Conservation (phyloP, 345 rosid species). For the Excoecaria cochinchinensis region DNA sequence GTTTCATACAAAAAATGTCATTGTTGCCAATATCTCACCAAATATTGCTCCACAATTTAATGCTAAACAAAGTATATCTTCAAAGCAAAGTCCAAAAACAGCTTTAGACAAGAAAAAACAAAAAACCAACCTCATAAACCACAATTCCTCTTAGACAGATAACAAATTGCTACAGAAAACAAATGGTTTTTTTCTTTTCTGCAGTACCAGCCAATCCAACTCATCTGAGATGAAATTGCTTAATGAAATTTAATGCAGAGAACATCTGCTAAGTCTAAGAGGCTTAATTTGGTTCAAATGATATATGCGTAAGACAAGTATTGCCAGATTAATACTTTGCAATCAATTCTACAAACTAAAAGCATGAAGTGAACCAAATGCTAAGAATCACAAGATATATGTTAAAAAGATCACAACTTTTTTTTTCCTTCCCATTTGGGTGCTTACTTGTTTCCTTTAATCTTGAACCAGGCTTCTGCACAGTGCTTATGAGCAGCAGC, state of each 20-base stretch:
- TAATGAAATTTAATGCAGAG: background rate
- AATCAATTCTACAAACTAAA: background rate
- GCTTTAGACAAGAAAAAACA: background rate
- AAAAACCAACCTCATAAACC: background rate
- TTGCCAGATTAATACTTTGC: background rate
- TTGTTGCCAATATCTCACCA: constrained; percentile 14
- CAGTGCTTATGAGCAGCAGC: constrained; percentile 38
- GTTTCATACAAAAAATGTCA: background rate
- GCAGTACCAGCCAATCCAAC: background rate
- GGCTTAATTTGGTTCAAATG: background rate
- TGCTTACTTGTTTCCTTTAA: constrained; percentile 35
- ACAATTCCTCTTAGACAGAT: background rate
- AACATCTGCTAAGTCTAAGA: background rate
- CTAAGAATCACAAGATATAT: background rate
- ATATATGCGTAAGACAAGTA: too few relatives aligned
- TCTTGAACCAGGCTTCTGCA: constrained; percentile 39
- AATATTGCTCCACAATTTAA: constrained; percentile 1
- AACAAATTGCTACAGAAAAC: background rate
- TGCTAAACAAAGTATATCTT: background rate
- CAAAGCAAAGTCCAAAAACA: background rate
- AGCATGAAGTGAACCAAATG: background rate
- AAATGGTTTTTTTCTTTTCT: background rate
- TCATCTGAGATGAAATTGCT: too few relatives aligned
- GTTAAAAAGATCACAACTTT: background rate
- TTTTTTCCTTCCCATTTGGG: background rate